These are phyloP conservation scores for Candida ponderosae DNA, from an alignment of 805 yeast species.

Conservation along the genomic window DNA sequence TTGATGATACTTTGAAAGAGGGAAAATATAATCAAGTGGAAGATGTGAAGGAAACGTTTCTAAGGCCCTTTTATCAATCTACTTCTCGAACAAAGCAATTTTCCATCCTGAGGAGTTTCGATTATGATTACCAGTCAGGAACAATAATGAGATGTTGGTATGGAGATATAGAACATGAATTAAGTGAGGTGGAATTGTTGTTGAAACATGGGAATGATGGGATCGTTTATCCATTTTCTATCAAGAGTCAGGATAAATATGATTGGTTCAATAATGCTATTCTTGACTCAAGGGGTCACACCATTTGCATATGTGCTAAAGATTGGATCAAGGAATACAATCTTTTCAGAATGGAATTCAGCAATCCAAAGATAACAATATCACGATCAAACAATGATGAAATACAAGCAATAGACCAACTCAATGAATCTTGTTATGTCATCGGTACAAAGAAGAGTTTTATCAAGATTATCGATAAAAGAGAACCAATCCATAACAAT, in stretches of 20 bases:
- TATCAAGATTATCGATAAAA: conserved; percentile 10
- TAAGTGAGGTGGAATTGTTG: conserved; percentile 9
- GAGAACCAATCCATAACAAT: conserved; percentile 1
- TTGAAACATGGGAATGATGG: background rate
- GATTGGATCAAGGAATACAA: too few species aligned
- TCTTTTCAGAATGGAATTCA: too few species aligned
- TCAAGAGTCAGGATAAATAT: background rate
- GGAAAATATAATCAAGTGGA: background rate
- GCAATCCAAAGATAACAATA: too few species aligned
- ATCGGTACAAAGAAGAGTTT: conserved; percentile 15
- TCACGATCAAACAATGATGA: too few species aligned
- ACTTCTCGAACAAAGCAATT: conserved; percentile 6
- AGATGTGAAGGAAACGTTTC: background rate
- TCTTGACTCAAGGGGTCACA: background rate
- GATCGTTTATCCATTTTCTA: conserved; percentile 3
- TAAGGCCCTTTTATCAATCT: background rate
- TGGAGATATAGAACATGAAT: conserved; percentile 15
- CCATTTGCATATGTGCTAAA: conserved; percentile 1
- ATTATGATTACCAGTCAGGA: background rate
- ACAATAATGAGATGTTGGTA: conserved; percentile 11
- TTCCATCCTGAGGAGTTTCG: conserved; percentile 6
- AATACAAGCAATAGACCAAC: conserved; percentile 9
- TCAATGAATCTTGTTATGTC: background rate
- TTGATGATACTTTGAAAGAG: background rate
- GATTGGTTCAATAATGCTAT: conserved; percentile 8